phyloP scores from a whole-genome alignment of 352 stramenopile species.

The Phytophthora foliorum region DNA sequence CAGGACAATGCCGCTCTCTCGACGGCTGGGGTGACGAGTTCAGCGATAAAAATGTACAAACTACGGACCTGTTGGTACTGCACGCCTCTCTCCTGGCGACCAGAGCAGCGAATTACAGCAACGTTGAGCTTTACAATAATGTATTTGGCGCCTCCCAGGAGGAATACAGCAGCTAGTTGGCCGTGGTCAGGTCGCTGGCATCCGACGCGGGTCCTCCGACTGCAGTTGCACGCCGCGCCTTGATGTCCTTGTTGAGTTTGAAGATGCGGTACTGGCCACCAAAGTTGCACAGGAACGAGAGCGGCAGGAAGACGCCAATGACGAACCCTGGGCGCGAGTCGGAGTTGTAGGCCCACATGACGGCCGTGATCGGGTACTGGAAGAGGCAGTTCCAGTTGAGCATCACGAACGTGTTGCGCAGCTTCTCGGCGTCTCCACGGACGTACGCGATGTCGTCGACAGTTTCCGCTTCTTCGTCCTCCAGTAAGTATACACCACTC shows the following conservation, averaged over 20 bases:
- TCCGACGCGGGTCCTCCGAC: not conserved
- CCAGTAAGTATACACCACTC: conserved; percentile 22
- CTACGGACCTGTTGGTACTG: too few species aligned
- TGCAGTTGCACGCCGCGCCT: conserved; percentile 16
- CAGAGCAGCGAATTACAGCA: too few species aligned
- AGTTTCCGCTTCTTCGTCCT: conserved; percentile 23
- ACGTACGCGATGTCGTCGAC: conserved; percentile 32
- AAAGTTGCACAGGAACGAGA: conserved; percentile 46
- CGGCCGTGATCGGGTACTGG: conserved; percentile 51
- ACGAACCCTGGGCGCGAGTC: conserved; percentile 40
- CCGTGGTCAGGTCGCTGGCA: conserved; percentile 2
- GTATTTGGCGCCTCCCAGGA: not conserved
- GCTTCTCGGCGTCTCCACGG: conserved; percentile 29
- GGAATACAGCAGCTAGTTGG: conserved; percentile 12
- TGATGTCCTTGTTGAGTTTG: conserved; percentile 43
- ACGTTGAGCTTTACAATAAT: too few species aligned
- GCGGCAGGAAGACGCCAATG: conserved; percentile 46
- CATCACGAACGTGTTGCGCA: conserved; percentile 47
- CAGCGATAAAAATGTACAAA: too few species aligned
- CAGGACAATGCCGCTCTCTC: too few species aligned
- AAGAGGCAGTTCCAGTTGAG: conserved; percentile 54
- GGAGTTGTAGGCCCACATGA: conserved; percentile 51
- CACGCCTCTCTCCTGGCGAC: too few species aligned
- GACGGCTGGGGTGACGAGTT: too few species aligned
- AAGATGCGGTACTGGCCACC: conserved; percentile 44